phyloP scores from a whole-genome alignment of 768 basidiomycete genomes.

The Clathrus columnatus region DNA sequence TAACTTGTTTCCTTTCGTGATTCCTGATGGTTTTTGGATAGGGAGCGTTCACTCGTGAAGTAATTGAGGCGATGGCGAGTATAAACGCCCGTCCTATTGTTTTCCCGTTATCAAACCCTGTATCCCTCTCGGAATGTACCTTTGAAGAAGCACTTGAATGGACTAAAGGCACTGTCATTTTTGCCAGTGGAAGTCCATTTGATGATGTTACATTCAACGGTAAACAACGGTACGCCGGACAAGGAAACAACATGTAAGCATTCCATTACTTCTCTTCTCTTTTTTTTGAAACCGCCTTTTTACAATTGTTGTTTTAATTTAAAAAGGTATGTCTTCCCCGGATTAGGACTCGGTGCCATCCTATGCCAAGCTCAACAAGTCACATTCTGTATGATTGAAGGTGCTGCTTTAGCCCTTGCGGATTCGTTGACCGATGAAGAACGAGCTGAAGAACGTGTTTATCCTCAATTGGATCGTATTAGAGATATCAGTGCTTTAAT shows the following conservation, averaged over 20 bases:
- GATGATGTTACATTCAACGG: slow-evolving; percentile 49
- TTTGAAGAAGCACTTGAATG: slow-evolving; percentile 66
- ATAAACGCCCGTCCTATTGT: slow-evolving; percentile 81
- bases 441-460: slow-evolving; percentile 54
- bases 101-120: slow-evolving; percentile 89
- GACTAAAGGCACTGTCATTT: slow-evolving; percentile 70
- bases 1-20: neutral
- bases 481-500: slow-evolving; percentile 77
- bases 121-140: slow-evolving; percentile 70
- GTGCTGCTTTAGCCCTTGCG: slow-evolving; percentile 73
- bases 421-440: slow-evolving; percentile 67
- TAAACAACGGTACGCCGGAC: slow-evolving; percentile 60
- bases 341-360: slow-evolving; percentile 74
- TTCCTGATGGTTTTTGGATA: slow-evolving; percentile 15
- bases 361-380: slow-evolving; percentile 58
- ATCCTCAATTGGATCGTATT: slow-evolving; percentile 75
- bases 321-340: slow-evolving; percentile 29
- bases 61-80: slow-evolving; percentile 68
- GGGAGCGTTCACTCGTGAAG: slow-evolving; percentile 67
- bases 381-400: slow-evolving; percentile 85
- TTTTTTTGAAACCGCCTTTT: neutral
- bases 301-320: neutral
- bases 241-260: slow-evolving; percentile 94
- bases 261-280: slow-evolving; percentile 37
- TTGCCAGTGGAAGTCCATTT: slow-evolving; percentile 88